These are phyloP conservation scores for Pulicaria dysenterica DNA, from an alignment of 129 eudicot species.

Conservation along the genomic window DNA sequence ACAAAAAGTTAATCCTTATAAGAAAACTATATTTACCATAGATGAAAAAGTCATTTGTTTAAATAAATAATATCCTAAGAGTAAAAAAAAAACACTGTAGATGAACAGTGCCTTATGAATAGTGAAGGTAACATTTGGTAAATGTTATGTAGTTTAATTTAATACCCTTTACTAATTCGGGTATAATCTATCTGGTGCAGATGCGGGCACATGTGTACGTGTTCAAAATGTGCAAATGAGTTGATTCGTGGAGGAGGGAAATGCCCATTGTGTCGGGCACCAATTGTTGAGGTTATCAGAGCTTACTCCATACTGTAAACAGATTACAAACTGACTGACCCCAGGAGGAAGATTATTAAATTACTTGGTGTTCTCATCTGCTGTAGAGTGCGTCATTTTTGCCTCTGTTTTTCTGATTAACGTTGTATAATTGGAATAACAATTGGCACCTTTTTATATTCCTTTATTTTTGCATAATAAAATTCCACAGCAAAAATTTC, in stretches of 20 bases:
- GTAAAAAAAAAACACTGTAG: too few species aligned
- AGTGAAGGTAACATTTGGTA: too few species aligned
- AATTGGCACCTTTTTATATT: slow-evolving; percentile 36
- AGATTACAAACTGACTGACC: slow-evolving; percentile 36
- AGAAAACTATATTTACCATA: too few species aligned
- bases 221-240: slow-evolving; percentile 95
- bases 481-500: slow-evolving; percentile 24
- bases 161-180: neutral
- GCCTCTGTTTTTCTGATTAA: slow-evolving; percentile 50
- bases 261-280: slow-evolving; percentile 98
- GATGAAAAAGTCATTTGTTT: too few species aligned
- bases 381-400: slow-evolving; percentile 45
- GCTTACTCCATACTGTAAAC: slow-evolving; percentile 98
- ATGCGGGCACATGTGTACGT: slow-evolving; percentile 99
- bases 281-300: slow-evolving; percentile 92
- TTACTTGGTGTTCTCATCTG: slow-evolving; percentile 36
- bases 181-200: slow-evolving; percentile 34
- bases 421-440: slow-evolving; percentile 56
- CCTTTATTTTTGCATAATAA: slow-evolving; percentile 50
- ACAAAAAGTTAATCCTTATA: too few species aligned
- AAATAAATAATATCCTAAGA: too few species aligned
- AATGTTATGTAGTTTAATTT: too few species aligned
- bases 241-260: slow-evolving; percentile 94
- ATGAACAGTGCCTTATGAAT: too few species aligned
- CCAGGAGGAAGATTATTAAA: slow-evolving; percentile 33